Conservation (phyloP, 257 asterid species). For the Nicotiana tabacum region DNA sequence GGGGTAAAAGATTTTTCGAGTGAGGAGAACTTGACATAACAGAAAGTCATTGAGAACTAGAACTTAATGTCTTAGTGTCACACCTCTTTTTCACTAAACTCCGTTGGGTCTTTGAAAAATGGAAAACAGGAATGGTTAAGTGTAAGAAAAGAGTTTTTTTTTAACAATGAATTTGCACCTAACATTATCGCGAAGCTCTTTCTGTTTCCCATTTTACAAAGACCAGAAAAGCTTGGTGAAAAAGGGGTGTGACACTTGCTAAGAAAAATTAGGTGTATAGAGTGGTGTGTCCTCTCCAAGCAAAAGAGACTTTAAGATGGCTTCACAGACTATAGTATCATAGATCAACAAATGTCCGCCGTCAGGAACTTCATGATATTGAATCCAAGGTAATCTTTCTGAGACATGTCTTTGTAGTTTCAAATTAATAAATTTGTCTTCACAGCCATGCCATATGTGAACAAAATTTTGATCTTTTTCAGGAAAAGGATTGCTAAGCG, state of each 20-base stretch:
- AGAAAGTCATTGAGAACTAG: neutral
- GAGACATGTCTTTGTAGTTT: slow-evolving; percentile 62
- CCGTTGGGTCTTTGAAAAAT: neutral
- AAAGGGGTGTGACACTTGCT: neutral
- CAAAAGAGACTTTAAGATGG: slow-evolving; percentile 79
- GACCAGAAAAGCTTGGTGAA: neutral
- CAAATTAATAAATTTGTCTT: slow-evolving; percentile 42
- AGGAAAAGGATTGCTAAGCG: slow-evolving; percentile 47
- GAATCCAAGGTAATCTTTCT: slow-evolving; percentile 77
- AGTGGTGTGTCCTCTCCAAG: slow-evolving; percentile 65
- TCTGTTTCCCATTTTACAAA: neutral
- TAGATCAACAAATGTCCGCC: slow-evolving; percentile 89
- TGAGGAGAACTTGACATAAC: neutral
- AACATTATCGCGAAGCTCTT: too few species aligned
- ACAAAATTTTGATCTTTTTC: slow-evolving; percentile 19
- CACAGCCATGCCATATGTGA: slow-evolving; percentile 48
- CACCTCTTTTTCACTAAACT: neutral
- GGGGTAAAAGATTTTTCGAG: neutral
- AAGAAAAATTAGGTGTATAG: slow-evolving; percentile 37
- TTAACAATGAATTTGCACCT: too few species aligned
- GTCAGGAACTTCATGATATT: slow-evolving; percentile 79
- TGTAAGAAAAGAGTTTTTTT: too few species aligned
- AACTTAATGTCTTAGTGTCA: neutral
- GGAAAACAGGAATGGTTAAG: neutral
- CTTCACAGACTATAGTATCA: slow-evolving; percentile 75